Base-by-base conservation (phyloP, 108 stramenopile genomes). In the Chaetoceros tenuissimus region DNA sequence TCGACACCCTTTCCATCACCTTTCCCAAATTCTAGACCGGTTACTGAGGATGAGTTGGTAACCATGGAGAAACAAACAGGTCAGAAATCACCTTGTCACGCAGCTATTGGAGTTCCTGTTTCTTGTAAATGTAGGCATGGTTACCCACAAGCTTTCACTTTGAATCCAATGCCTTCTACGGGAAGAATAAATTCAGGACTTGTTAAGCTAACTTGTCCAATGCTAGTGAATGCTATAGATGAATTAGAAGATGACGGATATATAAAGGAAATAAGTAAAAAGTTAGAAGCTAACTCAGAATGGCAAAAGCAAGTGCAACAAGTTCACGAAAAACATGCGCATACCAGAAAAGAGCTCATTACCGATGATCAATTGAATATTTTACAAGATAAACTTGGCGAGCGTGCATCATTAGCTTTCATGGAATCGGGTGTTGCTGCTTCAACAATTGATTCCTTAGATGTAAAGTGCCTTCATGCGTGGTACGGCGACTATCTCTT, bases 401-500 rank as follows among this genome's bases (percentile, higher is more conserved):
- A 68, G 5, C 21, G 28, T 22, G 72, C 67, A 16, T 49, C 67
- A 21, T 29, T 52, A 3, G 56, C 43, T 10, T 73, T 73, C 30
- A 29, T 68, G 63, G 40, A 43, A 0, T 45, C 72, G 1, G 71
- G 72, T 1, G 67, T 73, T 13, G 72, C 72, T 20, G 72, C 62
- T 0, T 56, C 72, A 0, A 68, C 48, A 23, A 57, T 58, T 46
- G 49, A 45, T 13, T 59, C 53, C 31, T 25, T 43, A 29, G 72
- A 73, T 64, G 57, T 73, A 3, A 73, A 73, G 31, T 73, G 72
- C 28, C 43, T 73, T 2, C 72, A 73, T 64, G 72, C 72, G 0
- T 73, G 72, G 72, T 30, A 68, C 48, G 72, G 61, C 18, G 72
- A 73, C 50, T 68, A 58, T 43, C 55, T 73, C 0, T 73, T 73